Evolutionary conservation across 345 rosid species (phyloP).

Genomic region (Heritiera fomes): DNA sequence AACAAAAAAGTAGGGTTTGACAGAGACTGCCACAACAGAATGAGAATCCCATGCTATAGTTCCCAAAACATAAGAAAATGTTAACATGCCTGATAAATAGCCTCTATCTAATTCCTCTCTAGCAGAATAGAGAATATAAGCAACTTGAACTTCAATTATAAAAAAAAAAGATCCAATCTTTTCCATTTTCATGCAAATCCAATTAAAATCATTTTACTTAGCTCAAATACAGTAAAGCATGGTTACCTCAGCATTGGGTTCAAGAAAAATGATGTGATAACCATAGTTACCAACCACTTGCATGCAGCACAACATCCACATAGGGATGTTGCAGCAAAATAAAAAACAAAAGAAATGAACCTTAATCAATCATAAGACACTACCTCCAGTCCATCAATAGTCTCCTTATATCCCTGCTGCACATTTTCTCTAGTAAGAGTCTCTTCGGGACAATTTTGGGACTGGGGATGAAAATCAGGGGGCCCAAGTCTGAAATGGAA

Average conservation of each 20-base stretch:
- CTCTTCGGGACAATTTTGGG: constrained; percentile 89
- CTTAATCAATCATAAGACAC: constrained; percentile 16
- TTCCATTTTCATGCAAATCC: not conserved
- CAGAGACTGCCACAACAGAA: not conserved
- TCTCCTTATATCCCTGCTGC: constrained; percentile 84
- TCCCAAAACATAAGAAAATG: not conserved
- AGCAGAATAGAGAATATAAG: not conserved
- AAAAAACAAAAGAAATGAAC: not conserved
- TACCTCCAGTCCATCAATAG: constrained; percentile 97
- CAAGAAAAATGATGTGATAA: not conserved
- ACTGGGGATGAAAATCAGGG: constrained; percentile 92
- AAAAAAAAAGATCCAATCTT: not conserved
- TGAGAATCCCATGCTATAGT: not conserved
- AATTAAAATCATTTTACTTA: not conserved
- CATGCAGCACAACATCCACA: constrained; percentile 1
- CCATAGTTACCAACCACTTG: not conserved
- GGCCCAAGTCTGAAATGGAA: constrained; percentile 77
- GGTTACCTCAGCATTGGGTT: not conserved
- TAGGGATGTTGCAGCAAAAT: not conserved
- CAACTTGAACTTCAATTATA: not conserved
- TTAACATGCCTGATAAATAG: not conserved
- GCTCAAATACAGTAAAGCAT: not conserved
- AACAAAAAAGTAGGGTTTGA: not conserved
- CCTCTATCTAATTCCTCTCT: not conserved
- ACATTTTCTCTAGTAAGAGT: constrained; percentile 81